Evolutionary conservation across 345 rosid species (phyloP), one percentile per base, ranked within the genome.

Genomic region (Turritis glabra): DNA sequence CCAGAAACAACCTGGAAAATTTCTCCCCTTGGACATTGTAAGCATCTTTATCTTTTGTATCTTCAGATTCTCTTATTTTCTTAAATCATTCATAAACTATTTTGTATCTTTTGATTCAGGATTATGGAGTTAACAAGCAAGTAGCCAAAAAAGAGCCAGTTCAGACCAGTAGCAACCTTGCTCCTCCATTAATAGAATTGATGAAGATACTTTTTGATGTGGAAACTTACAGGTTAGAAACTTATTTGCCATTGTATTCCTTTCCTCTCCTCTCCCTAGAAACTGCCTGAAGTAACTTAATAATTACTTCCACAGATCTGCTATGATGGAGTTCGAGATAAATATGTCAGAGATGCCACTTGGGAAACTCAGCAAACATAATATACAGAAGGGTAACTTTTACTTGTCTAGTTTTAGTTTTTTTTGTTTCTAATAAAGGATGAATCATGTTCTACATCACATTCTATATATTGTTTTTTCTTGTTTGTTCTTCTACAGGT

Each of bases 281-380:
- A 40, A 44, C 55, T 9, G 55, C 57, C 12, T 50, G 17, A 38
- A 37, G 60, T 55, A 47, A 46, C 52, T 13, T 65, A 32, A 69
- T 76, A 48, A 75, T 77, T 21, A 27, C 21, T 73, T 79, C 46
- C 79, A 78, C 87, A 95, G 97, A 84, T 86, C 90, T 82, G 97
- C 99, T 72, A 92, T 90, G 99, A 85, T 88, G 98, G 99, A 92
- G 82, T 95, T 90, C 69, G 87, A 92, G 84, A 95, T 92, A 77
- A 95, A 95, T 71, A 88, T 92, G 97, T 85, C 91, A 41, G 99
- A 92, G 89, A 95, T 92, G 98, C 98, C 98, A 12, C 99, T 90
- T 69, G 99, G 98, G 81, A 95, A 92, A 68, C 84, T 95, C 78
- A 92, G 99, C 83, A 90, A 90, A 86, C 82, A 51, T 64, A 92